These are phyloP conservation scores for Colletotrichum lentis DNA, from an alignment of 2,329 filamentous ascomycete genomes.

Conservation along the genomic window DNA sequence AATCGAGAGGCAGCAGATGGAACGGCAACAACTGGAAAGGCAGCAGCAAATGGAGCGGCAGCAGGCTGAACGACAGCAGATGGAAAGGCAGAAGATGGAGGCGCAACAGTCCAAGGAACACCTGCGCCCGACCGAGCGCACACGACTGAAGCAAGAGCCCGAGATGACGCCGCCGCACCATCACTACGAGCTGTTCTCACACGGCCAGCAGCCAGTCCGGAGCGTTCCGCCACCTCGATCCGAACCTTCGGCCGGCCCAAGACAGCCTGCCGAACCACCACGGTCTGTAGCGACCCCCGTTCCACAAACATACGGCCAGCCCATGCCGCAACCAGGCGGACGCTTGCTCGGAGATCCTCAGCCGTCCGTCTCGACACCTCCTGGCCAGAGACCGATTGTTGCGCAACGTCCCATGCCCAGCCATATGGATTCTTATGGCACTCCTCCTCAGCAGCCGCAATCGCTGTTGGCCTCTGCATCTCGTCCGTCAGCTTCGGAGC, in stretches of 20 bases:
- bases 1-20: constrained; percentile 5
- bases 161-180: constrained; percentile 51
- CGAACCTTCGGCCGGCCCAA: constrained; percentile 53
- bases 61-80: constrained; percentile 40
- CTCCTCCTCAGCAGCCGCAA: constrained; percentile 45
- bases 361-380: constrained; percentile 44
- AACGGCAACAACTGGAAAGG: constrained; percentile 42
- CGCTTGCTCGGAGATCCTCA: constrained; percentile 54
- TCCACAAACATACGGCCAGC: constrained; percentile 49
- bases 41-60: constrained; percentile 31
- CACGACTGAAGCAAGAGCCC: constrained; percentile 59
- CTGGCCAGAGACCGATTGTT: constrained; percentile 38
- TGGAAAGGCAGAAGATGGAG: constrained; percentile 46
- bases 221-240: constrained; percentile 49
- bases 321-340: constrained; percentile 52
- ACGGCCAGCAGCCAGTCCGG: constrained; percentile 50
- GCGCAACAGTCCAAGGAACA: constrained; percentile 46
- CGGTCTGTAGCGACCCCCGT: constrained; percentile 46
- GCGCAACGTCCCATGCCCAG: constrained; percentile 45
- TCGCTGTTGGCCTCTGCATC: constrained; percentile 51
- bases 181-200: constrained; percentile 56
- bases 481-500: constrained; percentile 55
- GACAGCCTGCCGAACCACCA: constrained; percentile 54
- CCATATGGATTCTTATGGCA: constrained; percentile 46
- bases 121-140: constrained; percentile 40